These are phyloP conservation scores for Skeletonema menzelii DNA, from an alignment of 108 stramenopile genomes.

Conservation along the genomic window DNA sequence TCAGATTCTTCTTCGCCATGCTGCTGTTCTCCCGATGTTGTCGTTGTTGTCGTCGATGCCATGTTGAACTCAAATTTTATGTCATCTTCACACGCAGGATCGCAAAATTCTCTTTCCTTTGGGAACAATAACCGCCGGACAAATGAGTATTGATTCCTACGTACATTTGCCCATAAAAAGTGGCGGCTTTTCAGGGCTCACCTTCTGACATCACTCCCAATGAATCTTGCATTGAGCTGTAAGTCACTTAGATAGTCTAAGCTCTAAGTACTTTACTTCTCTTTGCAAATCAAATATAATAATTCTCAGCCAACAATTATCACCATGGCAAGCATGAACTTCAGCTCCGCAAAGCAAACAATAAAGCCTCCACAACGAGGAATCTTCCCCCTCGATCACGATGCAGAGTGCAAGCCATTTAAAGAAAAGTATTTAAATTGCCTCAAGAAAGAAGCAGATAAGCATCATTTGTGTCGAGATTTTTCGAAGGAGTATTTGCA, in stretches of 20 bases:
- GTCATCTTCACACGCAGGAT: no score
- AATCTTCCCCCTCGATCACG: slow-evolving; percentile 90
- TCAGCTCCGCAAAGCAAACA: slow-evolving; percentile 76
- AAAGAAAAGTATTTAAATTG: slow-evolving; percentile 79
- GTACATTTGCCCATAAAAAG: no score
- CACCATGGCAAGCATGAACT: slow-evolving; percentile 63
- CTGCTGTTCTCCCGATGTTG: not conserved
- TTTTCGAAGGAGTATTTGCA: slow-evolving; percentile 81
- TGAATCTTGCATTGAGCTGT: no score
- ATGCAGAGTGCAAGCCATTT: slow-evolving; percentile 71
- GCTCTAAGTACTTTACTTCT: no score
- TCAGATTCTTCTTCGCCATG: not conserved
- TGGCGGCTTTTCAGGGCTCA: no score
- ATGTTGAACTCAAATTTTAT: not conserved
- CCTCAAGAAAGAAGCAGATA: slow-evolving; percentile 67
- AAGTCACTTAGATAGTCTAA: no score
- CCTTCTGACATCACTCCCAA: no score
- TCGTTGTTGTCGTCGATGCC: not conserved
- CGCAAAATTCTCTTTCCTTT: no score
- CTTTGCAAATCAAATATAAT: no score
- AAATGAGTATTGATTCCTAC: no score
- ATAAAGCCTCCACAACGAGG: slow-evolving; percentile 88
- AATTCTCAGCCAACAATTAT: not conserved
- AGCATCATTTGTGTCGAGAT: slow-evolving; percentile 86
- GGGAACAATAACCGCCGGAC: no score